Percentiles rank a stretch among this genome's conserved stretches.
phyloP scores from a whole-genome alignment of 176 grass and related monocot species.

The Coix lacrymajobi region DNA sequence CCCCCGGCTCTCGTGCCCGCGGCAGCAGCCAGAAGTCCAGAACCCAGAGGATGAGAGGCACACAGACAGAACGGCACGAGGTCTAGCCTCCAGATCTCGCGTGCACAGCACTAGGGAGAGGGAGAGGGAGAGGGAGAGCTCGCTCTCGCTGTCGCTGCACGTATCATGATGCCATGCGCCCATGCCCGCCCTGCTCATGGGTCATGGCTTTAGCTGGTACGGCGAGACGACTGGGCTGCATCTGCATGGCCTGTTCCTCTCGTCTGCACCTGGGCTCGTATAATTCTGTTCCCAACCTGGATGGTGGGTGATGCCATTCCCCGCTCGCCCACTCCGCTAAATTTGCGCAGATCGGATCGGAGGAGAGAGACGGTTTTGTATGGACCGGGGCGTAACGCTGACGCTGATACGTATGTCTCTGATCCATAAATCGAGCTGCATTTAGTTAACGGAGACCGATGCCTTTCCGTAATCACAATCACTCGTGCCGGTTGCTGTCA shows the following conservation, averaged over 20 bases:
- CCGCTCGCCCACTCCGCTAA: neutral
- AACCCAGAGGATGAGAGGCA: neutral
- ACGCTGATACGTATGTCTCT: neutral
- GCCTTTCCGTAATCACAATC: neutral
- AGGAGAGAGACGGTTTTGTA: neutral
- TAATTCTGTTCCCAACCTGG: neutral
- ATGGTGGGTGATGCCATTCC: neutral
- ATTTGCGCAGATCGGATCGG: neutral
- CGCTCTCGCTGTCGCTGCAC: neutral
- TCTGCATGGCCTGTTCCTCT: constrained; percentile 3
- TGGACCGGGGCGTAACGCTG: neutral
- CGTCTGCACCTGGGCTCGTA: neutral
- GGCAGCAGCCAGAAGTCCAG: too few species aligned
- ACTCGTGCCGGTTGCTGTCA: neutral
- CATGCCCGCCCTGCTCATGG: too few species aligned
- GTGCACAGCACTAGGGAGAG: neutral
- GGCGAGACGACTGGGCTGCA: neutral
- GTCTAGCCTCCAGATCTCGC: neutral
- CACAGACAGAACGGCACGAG: neutral
- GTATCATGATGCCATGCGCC: neutral
- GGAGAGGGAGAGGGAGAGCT: neutral
- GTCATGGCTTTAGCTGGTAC: constrained; percentile 3
- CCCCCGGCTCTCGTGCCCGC: neutral
- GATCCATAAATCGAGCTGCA: neutral
- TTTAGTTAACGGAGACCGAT: neutral